Evolutionary conservation across 2,329 filamentous ascomycete genomes (phyloP).

Genomic region (Ophiocordyceps camponoti-floridani): DNA sequence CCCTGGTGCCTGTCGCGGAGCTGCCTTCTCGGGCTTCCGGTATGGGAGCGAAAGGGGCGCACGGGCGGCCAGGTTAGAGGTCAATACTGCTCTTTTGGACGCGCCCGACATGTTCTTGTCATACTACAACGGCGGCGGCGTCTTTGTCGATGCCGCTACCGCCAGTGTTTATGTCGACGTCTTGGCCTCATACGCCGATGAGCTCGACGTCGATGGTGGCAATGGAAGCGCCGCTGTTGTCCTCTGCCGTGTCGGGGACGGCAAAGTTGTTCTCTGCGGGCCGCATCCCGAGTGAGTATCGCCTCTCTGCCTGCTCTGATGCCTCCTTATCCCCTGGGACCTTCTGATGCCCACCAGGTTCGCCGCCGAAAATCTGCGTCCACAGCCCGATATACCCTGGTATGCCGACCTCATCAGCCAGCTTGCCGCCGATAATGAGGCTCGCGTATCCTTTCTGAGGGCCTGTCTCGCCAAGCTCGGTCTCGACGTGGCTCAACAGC

Average conservation of each 20-base stretch:
- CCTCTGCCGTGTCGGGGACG: constrained; percentile 67
- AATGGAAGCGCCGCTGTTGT: constrained; percentile 61
- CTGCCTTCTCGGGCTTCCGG: constrained; percentile 76
- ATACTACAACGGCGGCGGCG: constrained; percentile 90
- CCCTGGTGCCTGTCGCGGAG: constrained; percentile 67
- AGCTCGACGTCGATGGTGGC: constrained; percentile 60
- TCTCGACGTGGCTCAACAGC: constrained; percentile 56
- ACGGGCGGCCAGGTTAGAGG: constrained; percentile 47
- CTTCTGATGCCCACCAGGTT: constrained; percentile 40
- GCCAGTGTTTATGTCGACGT: constrained; percentile 54
- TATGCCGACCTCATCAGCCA: constrained; percentile 54
- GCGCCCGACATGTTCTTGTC: constrained; percentile 42
- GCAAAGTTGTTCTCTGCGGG: constrained; percentile 62
- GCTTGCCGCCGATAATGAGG: constrained; percentile 49
- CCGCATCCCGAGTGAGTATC: constrained; percentile 68
- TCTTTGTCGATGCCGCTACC: constrained; percentile 66
- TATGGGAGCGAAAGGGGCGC: constrained; percentile 82
- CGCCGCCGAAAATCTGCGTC: constrained; percentile 57
- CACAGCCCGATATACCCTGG: constrained; percentile 44
- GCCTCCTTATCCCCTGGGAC: background rate
- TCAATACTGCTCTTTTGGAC: constrained; percentile 41
- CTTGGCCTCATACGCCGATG: constrained; percentile 61
- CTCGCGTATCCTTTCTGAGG: constrained; percentile 58
- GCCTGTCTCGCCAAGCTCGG: constrained; percentile 66
- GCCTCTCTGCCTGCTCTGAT: too few relatives aligned